Evolutionary conservation across 805 yeast species (phyloP).

Genomic region (Clavispora santaluciae): DNA sequence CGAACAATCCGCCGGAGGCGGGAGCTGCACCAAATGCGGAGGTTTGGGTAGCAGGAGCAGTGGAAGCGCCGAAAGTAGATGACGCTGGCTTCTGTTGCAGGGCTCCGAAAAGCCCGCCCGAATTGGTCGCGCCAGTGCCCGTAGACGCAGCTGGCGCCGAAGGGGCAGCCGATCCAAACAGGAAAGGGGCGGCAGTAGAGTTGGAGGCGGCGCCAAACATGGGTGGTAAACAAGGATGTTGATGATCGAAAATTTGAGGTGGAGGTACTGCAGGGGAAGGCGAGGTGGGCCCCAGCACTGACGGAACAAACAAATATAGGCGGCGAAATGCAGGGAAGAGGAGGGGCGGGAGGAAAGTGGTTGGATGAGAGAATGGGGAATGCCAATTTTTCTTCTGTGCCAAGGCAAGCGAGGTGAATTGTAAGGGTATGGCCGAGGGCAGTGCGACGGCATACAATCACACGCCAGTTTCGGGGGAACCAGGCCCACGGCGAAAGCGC

Average conservation of each 20-base stretch:
- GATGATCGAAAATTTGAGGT: slow-evolving; percentile 2
- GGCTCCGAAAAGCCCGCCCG: slow-evolving; percentile 11
- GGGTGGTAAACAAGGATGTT: slow-evolving; percentile 2
- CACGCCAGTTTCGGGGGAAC: no score
- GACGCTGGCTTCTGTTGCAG: slow-evolving; percentile 4
- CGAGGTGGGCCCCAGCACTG: no score
- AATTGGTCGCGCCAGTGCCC: slow-evolving; percentile 1
- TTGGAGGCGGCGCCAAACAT: slow-evolving; percentile 13
- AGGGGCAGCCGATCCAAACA: slow-evolving; percentile 1
- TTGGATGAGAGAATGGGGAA: no score
- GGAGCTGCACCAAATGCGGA: background rate
- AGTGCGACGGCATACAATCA: no score
- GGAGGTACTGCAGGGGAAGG: slow-evolving; percentile 1
- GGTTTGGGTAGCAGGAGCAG: background rate
- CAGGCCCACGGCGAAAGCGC: no score
- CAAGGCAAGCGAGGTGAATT: no score
- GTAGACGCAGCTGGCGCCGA: background rate
- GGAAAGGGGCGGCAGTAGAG: slow-evolving; percentile 1
- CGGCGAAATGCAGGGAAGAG: background rate
- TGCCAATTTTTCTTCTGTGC: no score
- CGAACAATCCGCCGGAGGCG: slow-evolving; percentile 1
- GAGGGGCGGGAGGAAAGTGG: background rate
- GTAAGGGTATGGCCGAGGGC: no score
- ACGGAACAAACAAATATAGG: background rate
- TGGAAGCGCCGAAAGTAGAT: slow-evolving; percentile 1